Base-by-base conservation (phyloP, 306 rosid species). In the Prunus mira region DNA sequence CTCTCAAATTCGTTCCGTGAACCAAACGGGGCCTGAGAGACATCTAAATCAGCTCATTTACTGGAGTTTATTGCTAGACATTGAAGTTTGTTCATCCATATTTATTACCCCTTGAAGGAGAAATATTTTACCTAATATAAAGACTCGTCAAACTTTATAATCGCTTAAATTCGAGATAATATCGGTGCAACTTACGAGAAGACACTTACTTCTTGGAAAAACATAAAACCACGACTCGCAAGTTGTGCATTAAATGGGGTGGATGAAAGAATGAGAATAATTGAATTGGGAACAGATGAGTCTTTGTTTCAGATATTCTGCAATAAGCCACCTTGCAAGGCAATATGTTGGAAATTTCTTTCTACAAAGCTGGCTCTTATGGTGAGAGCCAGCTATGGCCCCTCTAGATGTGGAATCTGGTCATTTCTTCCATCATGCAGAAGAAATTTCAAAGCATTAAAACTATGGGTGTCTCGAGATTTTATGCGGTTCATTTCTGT, bases 161-260 rank as follows among this genome's bases (percentile, higher is more conserved):
- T 1, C 1, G 11, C 3, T 9, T 3, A 20, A n/a, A 1, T n/a
- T 55, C 0, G 6, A n/a, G 13, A 55, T 3, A n/a, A 56, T 12
- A 20, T 11, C 27, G 18, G 1, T 9, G 2, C 5, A n/a, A 56
- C 5, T 0, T 34, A 34, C 9, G 9, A 2, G 8, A 4, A 34
- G 7, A 6, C 41, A 34, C 8, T 20, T 55, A 34, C 41, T 20
- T 55, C 24, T 71, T 43, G 69, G 22, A 61, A 38, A 32, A 69
- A 47, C 61, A 28, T 22, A 65, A 55, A 66, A 3, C 64, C 5
- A 76, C 9, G 74, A 76, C 73, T 76, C 38, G 2, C 38, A 34
- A 34, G 38, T 34, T 34, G 38, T 34, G 50, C 72, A 67, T 52
- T 76, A 32, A 64, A 65, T 66, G 66, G 8, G 61, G 27, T 38